Base-by-base conservation (phyloP, 345 rosid genomes). In the Eucalyptus decipiens region DNA sequence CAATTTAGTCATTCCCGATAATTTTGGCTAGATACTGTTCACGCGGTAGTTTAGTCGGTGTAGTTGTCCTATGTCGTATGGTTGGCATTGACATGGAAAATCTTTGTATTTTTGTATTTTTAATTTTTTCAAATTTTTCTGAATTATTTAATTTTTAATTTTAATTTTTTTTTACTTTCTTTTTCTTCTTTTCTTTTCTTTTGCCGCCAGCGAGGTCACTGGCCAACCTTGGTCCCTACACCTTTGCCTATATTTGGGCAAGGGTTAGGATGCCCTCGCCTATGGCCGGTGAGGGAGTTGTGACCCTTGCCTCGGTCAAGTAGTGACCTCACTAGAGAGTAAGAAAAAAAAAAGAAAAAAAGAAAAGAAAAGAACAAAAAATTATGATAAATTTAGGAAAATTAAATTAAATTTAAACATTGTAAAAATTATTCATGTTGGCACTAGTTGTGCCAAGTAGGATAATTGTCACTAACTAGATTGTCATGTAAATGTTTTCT, bases 11-110 rank as follows among this genome's bases (percentile, higher is more conserved):
- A 10, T 58, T 56, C 30, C 1, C 1, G 0, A 0, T 14, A 58
- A 58, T 58, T 58, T 58, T 23, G 62, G 6, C 0, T 11, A 1
- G 6, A 58, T 10, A 24, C 0, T 0, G 0, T 11, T 58, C 14
- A 58, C 0, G 0, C 0, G 3, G 0, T 2, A 58, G 14, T 58
- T 26, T 58, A 58, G 65, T 58, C 6, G 0, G 2, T 9, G 13
- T 58, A 58, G 65, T 14, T 3, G 30, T 24, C 30, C 14, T 5
- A 10, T 58, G 30, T 24, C 3, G 1, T 26, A 0, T 56, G 13
- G 0, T 24, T 56, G 13, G 62, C 62, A 18, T 51, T 7, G 56
- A 51, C 56, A 52, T 52, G 6, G 62, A 56, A 23, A 56, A 0
- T 56, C 2, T 49, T 49, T 49, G 17, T 49, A 49, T 49, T 49